Percentiles rank a stretch among this genome's conserved stretches.
Conservation (phyloP, 1,284 basidiomycete species). For the Puccinia polysora region DNA sequence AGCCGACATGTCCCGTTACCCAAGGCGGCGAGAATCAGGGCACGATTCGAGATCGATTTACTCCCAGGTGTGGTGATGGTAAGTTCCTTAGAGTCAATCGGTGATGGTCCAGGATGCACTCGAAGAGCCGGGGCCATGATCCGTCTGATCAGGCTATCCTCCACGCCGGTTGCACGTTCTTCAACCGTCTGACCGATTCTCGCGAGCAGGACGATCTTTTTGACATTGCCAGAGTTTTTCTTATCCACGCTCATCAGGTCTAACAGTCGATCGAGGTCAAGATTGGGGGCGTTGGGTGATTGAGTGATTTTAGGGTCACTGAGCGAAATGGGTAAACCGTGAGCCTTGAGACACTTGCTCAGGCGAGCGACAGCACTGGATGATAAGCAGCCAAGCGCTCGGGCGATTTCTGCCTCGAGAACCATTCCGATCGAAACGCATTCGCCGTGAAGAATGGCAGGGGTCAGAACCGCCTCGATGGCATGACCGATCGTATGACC, state of each 20-base stretch:
- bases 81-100: conserved; percentile 61
- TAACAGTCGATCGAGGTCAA: conserved; percentile 76
- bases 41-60: conserved; percentile 95
- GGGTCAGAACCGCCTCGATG: conserved; percentile 87
- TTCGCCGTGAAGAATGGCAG: conserved; percentile 85
- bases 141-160: conserved; percentile 72
- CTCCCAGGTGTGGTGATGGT: conserved; percentile 88
- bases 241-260: conserved; percentile 94
- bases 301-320: conserved; percentile 68
- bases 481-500: conserved; percentile 95
- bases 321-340: conserved; percentile 77
- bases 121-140: conserved; percentile 71
- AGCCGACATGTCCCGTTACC: conserved; percentile 81
- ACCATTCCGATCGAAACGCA: conserved; percentile 90
- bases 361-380: conserved; percentile 86
- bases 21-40: conserved; percentile 86
- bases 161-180: conserved; percentile 79
- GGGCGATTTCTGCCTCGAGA: conserved; percentile 82
- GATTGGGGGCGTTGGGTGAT: conserved; percentile 55
- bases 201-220: conserved; percentile 88
- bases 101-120: conserved; percentile 66
- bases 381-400: conserved; percentile 75
- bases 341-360: conserved; percentile 73
- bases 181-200: conserved; percentile 89
- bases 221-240: conserved; percentile 82